A percentile compares a stretch with the other conserved stretches of the same genome.
These are phyloP conservation scores for Lignosus rhinocerotis DNA, from an alignment of 1,284 basidiomycete species.

Conservation along the genomic window DNA sequence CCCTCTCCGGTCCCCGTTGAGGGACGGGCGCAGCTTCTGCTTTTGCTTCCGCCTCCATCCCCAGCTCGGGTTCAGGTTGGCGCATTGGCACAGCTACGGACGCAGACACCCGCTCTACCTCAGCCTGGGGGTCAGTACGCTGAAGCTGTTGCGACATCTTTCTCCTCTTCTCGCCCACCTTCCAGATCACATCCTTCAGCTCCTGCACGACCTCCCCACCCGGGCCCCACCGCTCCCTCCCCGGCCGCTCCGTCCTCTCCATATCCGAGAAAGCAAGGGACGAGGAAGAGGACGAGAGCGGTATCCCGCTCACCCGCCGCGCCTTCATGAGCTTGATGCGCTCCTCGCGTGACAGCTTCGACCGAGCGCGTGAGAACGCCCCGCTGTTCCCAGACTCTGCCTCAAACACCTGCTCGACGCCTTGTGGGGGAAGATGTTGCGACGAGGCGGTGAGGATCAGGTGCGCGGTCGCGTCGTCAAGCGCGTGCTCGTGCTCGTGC, in stretches of 20 bases:
- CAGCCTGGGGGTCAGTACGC: neutral
- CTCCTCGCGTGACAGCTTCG: constrained; percentile 69
- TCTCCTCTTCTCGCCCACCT: constrained; percentile 69
- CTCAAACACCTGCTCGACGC: constrained; percentile 78
- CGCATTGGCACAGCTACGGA: neutral
- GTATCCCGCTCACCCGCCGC: constrained; percentile 45
- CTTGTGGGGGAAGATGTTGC: constrained; percentile 56
- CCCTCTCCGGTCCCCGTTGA: neutral
- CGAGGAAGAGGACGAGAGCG: constrained; percentile 2
- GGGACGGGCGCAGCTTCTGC: neutral
- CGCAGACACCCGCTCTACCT: neutral
- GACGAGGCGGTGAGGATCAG: constrained; percentile 51
- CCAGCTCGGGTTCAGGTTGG: neutral
- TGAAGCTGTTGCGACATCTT: constrained; percentile 39
- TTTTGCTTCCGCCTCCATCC: neutral
- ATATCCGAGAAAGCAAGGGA: neutral
- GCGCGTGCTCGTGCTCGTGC: constrained; percentile 8
- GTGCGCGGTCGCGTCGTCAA: constrained; percentile 61
- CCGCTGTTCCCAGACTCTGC: constrained; percentile 49
- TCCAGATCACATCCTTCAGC: constrained; percentile 81
- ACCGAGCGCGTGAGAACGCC: constrained; percentile 51
- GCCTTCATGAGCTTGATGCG: constrained; percentile 62
- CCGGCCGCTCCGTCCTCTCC: constrained; percentile 5
- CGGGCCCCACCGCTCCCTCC: constrained; percentile 61
- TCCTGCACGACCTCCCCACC: constrained; percentile 80